Evolutionary conservation across 345 rosid genomes (phyloP), one percentile per base, ranked within the genome.

Genomic region (Lumnitzera racemosa): DNA sequence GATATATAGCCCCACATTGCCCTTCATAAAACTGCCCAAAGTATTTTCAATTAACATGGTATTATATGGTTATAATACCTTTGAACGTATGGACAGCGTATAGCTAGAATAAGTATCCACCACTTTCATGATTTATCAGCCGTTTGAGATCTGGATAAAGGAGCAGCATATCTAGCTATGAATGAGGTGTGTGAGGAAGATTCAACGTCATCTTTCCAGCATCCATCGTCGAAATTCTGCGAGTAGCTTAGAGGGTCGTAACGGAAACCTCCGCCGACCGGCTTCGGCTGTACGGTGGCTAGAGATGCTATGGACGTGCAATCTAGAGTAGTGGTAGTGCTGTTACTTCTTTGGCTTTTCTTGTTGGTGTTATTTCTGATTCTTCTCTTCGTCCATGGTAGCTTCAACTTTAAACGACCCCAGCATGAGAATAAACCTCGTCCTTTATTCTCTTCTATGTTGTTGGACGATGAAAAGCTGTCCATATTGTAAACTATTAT

Each of bases 161-260:
- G 66, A 55, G 53, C 53, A 15, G 66, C 66, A 15, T 63, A 54
- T 24, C 66, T 20, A 15, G 67, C 12, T 41, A 59, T 24, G 52
- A 63, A 63, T 36, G 43, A 36, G 4, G 53, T 27, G 4, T 46
- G 59, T 46, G 50, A 27, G 27, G 29, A 31, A 43, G 53, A 58
- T 29, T 63, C 59, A 12, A 49, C 43, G 48, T 64, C 49, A 31
- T 50, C 61, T 0, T 11, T 47, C 68, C 68, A 64, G 31, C 12
- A 10, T 6, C 68, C 68, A 48, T 64, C 61, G 55, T 64, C 68
- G 68, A 64, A 64, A 61, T 64, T 64, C 50, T 64, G 68, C 29
- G 68, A n/a, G 63, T 66, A 66, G 58, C 63, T 66, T 36, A 66
- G 50, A 10, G 63, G 57, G 46, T 66, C 69, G 52, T 66, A 66